Evolutionary conservation across 805 yeast species (phyloP).

Genomic region (Candida krabiensis): DNA sequence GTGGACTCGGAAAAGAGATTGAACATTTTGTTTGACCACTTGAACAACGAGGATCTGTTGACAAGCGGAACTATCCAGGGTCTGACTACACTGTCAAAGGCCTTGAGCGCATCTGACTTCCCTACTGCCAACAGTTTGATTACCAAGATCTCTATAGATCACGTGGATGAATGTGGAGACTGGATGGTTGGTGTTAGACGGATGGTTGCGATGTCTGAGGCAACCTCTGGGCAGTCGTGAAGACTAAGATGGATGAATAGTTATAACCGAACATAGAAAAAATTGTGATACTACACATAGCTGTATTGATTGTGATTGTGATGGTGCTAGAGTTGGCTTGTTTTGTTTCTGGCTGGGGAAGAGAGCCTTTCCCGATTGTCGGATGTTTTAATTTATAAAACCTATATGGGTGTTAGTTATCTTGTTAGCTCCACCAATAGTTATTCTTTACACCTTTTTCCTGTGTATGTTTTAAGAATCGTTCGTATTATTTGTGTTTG

Average conservation of each 20-base stretch:
- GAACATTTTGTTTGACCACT: constrained; percentile 69
- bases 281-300: no score
- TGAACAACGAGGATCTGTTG: constrained; percentile 70
- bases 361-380: no score
- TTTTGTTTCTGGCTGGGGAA: no score
- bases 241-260: neutral
- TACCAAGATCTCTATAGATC: constrained; percentile 59
- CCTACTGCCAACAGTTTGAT: constrained; percentile 56
- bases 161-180: constrained; percentile 75
- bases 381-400: no score
- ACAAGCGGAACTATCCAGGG: constrained; percentile 54
- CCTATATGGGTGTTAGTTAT: no score
- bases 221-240: constrained; percentile 8
- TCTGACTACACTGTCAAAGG: constrained; percentile 49
- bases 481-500: no score
- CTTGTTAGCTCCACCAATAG: no score
- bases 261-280: neutral
- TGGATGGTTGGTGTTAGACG: constrained; percentile 95
- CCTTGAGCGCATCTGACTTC: constrained; percentile 56
- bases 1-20: constrained; percentile 82
- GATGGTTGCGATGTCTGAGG: constrained; percentile 72
- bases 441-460: no score
- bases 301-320: no score
- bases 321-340: no score
- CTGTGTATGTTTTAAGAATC: no score